Evolutionary conservation across 2,329 filamentous ascomycete genomes (phyloP).

Genomic region (Colletotrichum neosansevieriae): DNA sequence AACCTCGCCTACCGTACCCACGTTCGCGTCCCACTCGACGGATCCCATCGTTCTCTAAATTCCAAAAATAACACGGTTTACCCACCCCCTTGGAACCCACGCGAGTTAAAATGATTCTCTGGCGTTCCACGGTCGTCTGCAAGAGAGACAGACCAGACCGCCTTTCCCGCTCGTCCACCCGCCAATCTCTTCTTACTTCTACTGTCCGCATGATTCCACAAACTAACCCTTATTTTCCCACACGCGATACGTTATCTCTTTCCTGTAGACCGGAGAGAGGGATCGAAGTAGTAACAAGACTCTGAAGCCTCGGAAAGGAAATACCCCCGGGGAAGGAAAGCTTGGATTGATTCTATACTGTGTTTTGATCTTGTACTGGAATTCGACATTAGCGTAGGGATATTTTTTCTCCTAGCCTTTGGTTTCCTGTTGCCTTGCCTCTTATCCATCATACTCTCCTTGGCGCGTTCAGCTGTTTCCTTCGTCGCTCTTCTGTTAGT

Average conservation of each 20-base stretch:
- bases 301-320: neutral
- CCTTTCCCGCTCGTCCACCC: neutral
- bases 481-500: too few relatives aligned
- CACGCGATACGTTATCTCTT: neutral
- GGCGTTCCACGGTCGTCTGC: conserved; percentile 13
- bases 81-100: neutral
- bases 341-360: neutral
- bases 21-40: neutral
- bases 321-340: neutral
- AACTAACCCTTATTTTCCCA: neutral
- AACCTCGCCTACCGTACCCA: neutral
- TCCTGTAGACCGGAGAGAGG: too few relatives aligned
- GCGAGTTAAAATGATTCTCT: neutral
- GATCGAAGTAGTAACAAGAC: too few relatives aligned
- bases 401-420: neutral
- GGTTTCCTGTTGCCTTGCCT: neutral
- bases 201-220: too few relatives aligned
- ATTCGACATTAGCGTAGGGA: neutral
- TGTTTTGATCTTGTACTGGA: neutral
- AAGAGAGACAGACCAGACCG: neutral
- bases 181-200: neutral
- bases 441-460: neutral
- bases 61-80: conserved; percentile 2
- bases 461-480: neutral
- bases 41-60: neutral